Percentiles rank a stretch among this genome's conserved stretches.
phyloP scores from a whole-genome alignment of 1,284 basidiomycete genomes.

The Cutaneotrichosporon sp. region DNA sequence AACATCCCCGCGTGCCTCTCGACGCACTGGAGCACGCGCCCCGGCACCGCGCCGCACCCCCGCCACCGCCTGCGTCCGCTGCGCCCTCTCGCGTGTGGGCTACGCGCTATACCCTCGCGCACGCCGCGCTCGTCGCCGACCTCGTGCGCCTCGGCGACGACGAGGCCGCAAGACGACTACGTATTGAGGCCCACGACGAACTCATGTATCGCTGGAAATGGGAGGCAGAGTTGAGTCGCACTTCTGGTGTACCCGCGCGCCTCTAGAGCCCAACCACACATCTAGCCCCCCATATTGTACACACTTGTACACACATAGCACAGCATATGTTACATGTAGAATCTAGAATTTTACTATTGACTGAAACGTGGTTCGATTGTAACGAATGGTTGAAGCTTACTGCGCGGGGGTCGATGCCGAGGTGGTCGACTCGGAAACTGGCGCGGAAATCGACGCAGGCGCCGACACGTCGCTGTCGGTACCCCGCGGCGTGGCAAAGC shows the following conservation, averaged over 20 bases:
- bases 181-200: not conserved
- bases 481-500: not conserved
- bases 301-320: not conserved
- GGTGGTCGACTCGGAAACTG: no score
- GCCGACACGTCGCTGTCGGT: not conserved
- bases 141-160: slow-evolving; percentile 1
- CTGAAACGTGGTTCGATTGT: no score
- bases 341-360: not conserved
- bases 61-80: not conserved
- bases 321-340: not conserved
- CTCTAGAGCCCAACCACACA: not conserved
- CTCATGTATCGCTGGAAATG: slow-evolving; percentile 1
- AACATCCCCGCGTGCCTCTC: no score
- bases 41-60: no score
- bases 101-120: not conserved
- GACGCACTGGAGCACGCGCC: no score
- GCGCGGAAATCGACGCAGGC: no score
- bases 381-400: no score
- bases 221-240: not conserved
- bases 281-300: no score
- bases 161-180: not conserved
- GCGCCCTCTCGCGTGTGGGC: not conserved
- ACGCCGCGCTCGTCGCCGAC: not conserved
- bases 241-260: not conserved
- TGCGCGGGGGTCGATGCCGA: no score